Evolutionary conservation across 768 basidiomycete genomes (phyloP).

Genomic region (Boletus patriciae): DNA sequence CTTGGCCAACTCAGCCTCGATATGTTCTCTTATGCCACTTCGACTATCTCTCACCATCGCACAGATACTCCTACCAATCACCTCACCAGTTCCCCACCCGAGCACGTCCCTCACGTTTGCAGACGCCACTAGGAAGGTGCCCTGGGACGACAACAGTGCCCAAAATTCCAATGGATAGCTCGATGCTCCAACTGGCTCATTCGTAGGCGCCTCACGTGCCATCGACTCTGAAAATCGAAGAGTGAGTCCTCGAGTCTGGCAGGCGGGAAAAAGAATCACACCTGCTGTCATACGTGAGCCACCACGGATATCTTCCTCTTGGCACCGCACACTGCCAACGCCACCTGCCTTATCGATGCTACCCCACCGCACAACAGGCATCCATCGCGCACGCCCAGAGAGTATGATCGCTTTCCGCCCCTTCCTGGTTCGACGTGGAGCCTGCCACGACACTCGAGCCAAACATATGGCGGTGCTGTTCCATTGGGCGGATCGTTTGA

Average conservation of each 20-base stretch:
- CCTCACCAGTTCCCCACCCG: slow-evolving; percentile 56
- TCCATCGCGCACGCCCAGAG: slow-evolving; percentile 71
- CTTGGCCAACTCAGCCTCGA: slow-evolving; percentile 32
- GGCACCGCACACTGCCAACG: neutral
- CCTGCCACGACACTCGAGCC: slow-evolving; percentile 89
- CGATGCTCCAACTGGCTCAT: neutral
- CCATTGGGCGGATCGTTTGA: slow-evolving; percentile 1
- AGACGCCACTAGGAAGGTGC: slow-evolving; percentile 52
- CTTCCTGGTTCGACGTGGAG: slow-evolving; percentile 89
- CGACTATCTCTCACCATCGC: slow-evolving; percentile 36
- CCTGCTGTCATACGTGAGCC: slow-evolving; percentile 25
- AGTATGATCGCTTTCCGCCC: slow-evolving; percentile 93
- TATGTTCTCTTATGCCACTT: slow-evolving; percentile 15
- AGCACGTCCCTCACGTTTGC: slow-evolving; percentile 59
- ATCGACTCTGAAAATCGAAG: slow-evolving; percentile 7
- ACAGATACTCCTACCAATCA: slow-evolving; percentile 48
- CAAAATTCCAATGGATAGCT: slow-evolving; percentile 46
- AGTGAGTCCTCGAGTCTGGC: neutral
- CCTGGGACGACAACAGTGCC: slow-evolving; percentile 47
- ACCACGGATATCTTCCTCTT: neutral
- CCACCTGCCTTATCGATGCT: slow-evolving; percentile 52
- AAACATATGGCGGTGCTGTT: slow-evolving; percentile 55
- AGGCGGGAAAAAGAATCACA: neutral
- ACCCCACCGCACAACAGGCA: slow-evolving; percentile 64
- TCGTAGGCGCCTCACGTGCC: neutral